Conservation (phyloP, 2,329 filamentous ascomycete species). For the Dactylellina parvicollis region DNA sequence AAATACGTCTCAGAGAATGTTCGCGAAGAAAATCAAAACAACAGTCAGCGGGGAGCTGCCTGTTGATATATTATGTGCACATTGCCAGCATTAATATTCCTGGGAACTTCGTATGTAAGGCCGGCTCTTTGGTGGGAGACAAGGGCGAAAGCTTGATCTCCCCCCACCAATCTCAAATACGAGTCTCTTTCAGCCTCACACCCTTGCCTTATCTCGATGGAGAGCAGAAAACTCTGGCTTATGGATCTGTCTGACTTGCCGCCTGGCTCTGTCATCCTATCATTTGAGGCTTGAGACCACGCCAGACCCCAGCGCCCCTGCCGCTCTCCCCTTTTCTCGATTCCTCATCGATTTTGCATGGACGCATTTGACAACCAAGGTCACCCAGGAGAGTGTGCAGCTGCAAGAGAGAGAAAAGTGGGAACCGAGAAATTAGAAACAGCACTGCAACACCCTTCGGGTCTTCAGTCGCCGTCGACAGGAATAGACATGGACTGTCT, state of each 20-base stretch:
- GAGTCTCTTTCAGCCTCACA: slow-evolving; percentile 40
- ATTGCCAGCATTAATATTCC: neutral
- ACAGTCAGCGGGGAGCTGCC: neutral
- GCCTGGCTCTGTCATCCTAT: slow-evolving; percentile 20
- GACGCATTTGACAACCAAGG: slow-evolving; percentile 1
- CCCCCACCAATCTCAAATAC: slow-evolving; percentile 21
- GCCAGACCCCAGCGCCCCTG: slow-evolving; percentile 27
- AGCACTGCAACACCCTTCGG: slow-evolving; percentile 10
- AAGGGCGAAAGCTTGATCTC: slow-evolving; percentile 27
- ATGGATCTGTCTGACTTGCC: slow-evolving; percentile 34
- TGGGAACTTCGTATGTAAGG: slow-evolving; percentile 9
- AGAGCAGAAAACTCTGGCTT: neutral
- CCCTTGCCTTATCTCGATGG: slow-evolving; percentile 16
- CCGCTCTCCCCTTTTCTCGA: slow-evolving; percentile 28
- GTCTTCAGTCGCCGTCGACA: slow-evolving; percentile 18
- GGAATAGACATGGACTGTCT: slow-evolving; percentile 31
- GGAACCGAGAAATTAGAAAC: slow-evolving; percentile 24
- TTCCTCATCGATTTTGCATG: slow-evolving; percentile 15
- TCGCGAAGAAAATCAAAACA: neutral
- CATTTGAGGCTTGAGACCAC: slow-evolving; percentile 16
- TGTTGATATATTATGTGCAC: slow-evolving; percentile 32
- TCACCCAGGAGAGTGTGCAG: neutral
- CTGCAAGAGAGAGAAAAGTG: slow-evolving; percentile 1
- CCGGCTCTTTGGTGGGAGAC: slow-evolving; percentile 2
- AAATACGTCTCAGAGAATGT: slow-evolving; percentile 9